These are phyloP conservation scores for Artomyces pyxidatus DNA, from an alignment of 768 basidiomycete genomes.

Conservation along the genomic window DNA sequence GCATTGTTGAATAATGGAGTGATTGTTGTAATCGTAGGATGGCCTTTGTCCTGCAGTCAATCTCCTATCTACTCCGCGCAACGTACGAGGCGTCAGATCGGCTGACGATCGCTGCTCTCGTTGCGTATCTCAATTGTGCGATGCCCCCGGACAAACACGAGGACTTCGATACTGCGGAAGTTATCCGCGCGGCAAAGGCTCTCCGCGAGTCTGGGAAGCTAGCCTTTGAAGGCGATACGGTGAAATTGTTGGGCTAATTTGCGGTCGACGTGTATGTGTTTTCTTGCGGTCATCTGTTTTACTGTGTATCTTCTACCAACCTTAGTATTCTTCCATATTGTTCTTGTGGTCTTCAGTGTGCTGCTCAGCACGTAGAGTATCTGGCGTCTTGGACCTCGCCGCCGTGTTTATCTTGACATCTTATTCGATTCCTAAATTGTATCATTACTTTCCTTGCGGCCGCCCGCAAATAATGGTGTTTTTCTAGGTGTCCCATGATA, in stretches of 20 bases:
- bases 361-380: too few species aligned
- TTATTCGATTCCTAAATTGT: too few species aligned
- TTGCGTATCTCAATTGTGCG: constrained; percentile 68
- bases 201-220: constrained; percentile 23
- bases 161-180: constrained; percentile 73
- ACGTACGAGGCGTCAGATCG: constrained; percentile 64
- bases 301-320: too few species aligned
- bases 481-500: too few species aligned
- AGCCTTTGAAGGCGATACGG: constrained; percentile 26
- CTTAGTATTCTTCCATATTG: too few species aligned
- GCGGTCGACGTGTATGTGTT: too few species aligned
- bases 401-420: too few species aligned
- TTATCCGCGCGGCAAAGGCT: constrained; percentile 29
- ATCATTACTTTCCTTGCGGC: too few species aligned
- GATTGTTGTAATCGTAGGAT: constrained; percentile 28
- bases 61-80: constrained; percentile 56
- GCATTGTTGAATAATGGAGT: background rate
- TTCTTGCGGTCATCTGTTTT: too few species aligned
- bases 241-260: constrained; percentile 14
- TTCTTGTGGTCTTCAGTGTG: too few species aligned
- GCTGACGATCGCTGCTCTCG: constrained; percentile 57
- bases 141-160: constrained; percentile 75
- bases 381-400: too few species aligned
- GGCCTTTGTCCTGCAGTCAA: constrained; percentile 52
- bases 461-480: too few species aligned